These are phyloP conservation scores for Lentinula edodes DNA, from an alignment of 768 basidiomycete species.

Conservation along the genomic window DNA sequence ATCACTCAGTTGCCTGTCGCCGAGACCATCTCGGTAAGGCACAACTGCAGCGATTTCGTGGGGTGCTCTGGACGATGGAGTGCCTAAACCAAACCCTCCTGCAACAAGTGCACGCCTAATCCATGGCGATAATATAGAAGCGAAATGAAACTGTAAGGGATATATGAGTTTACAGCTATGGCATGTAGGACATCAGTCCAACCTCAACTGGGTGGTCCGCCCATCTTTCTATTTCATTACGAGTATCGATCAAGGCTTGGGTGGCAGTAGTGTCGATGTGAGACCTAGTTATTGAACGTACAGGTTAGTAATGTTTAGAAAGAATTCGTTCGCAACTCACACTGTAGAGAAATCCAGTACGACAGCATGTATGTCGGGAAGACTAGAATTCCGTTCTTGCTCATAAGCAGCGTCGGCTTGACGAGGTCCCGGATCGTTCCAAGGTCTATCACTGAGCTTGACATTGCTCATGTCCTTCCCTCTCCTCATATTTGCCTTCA, in stretches of 20 bases:
- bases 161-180: not conserved
- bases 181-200: slow-evolving; percentile 9
- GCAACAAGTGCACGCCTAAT: slow-evolving; percentile 84
- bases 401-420: slow-evolving; percentile 41
- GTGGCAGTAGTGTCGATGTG: slow-evolving; percentile 91
- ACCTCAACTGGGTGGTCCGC: slow-evolving; percentile 71
- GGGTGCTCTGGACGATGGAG: slow-evolving; percentile 29
- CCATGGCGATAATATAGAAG: slow-evolving; percentile 89
- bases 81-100: slow-evolving; percentile 85
- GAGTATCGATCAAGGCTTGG: slow-evolving; percentile 87
- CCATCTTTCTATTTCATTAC: slow-evolving; percentile 86
- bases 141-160: slow-evolving; percentile 80
- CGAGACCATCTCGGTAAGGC: slow-evolving; percentile 46
- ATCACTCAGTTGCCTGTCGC: slow-evolving; percentile 20
- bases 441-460: slow-evolving; percentile 69
- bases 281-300: slow-evolving; percentile 36
- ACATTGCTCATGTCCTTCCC: slow-evolving; percentile 70
- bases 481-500: slow-evolving; percentile 70
- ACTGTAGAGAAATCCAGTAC: slow-evolving; percentile 89
- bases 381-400: slow-evolving; percentile 42
- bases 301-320: not conserved
- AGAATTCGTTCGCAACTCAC: slow-evolving; percentile 31
- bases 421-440: slow-evolving; percentile 88
- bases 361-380: slow-evolving; percentile 75
- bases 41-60: slow-evolving; percentile 76